Evolutionary conservation across 2,329 filamentous ascomycete species (phyloP).

Genomic region (Botrytis deweyae): DNA sequence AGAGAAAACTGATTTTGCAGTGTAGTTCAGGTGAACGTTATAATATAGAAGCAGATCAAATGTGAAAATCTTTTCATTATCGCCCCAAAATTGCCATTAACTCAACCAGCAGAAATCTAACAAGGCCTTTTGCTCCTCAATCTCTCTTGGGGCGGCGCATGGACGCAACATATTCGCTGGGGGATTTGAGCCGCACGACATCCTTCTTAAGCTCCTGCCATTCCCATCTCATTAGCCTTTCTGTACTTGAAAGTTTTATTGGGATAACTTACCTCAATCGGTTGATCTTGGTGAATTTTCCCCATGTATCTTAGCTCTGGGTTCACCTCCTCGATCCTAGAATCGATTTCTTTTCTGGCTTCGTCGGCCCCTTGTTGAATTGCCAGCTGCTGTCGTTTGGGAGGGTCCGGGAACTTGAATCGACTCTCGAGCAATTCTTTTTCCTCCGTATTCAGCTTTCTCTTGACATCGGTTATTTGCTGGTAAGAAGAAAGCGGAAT

Average conservation of each 20-base stretch:
- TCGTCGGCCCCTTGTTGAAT: background rate
- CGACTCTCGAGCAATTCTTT: background rate
- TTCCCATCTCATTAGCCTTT: background rate
- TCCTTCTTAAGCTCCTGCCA: background rate
- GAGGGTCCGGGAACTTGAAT: background rate
- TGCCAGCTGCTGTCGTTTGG: background rate
- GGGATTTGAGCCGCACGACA: background rate
- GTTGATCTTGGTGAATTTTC: background rate
- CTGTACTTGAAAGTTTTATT: accelerated
- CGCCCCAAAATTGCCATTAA: background rate
- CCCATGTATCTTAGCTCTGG: background rate
- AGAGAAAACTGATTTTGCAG: background rate
- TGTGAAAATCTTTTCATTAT: background rate
- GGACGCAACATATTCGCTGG: background rate
- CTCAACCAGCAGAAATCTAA: background rate
- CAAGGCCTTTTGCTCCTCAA: background rate
- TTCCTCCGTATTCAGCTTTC: background rate
- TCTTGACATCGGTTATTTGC: background rate
- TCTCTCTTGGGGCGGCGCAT: background rate
- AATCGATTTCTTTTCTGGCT: background rate
- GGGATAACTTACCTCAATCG: background rate
- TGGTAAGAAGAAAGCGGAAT: background rate
- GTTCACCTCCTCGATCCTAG: background rate
- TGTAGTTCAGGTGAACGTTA: accelerated
- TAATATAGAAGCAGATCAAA: background rate